Base-by-base conservation (phyloP, 768 basidiomycete genomes). In the Podaxis sp. region DNA sequence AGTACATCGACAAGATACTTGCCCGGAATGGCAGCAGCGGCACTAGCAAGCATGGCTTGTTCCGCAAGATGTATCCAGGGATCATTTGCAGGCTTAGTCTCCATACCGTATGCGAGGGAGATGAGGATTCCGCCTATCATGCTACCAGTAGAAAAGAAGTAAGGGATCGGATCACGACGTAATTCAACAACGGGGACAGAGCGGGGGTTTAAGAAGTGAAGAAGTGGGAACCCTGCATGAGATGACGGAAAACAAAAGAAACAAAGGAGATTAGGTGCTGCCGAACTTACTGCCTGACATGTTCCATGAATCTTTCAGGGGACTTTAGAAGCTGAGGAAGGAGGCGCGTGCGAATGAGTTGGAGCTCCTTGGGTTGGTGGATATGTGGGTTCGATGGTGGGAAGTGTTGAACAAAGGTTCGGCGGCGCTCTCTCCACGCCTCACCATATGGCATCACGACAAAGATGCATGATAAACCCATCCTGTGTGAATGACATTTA, bases 21-120 rank as follows among this genome's bases (percentile, higher is more conserved):
- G 13, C 81, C 82, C 1, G 78, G 78, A n/a, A 76, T 66, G 0
- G 74, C 69, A 1, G 80, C 79, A 33, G 70, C 65, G 8, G 68
- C 69, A 50, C 80, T 67, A 3, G 71, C 69, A 5, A 73, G 65
- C 10, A 77, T 66, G 2, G 80, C 78, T 5, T 74, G 67, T 33
- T 82, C 77, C 0, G 79, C 81, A 1, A 78, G 69, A 0, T 68
- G 65, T 37, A 86, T 72, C 64, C 77, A 80, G 2, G 82, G 79
- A 64, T 85, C 84, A 58, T 79, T 67, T 13, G 67, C 49, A 0
- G 76, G 71, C 40, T 73, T 64, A 8, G 79, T 73, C 12, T 78
- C 68, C 20, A 84, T 73, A 2, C 84, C 85, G 64, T 85, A 84
- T 0, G 80, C 77, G 8, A 82, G 63, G 0, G 75, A 75, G 55